These are phyloP conservation scores for Sordaria brevicollis DNA, from an alignment of 495 filamentous ascomycete genomes.

Conservation along the genomic window DNA sequence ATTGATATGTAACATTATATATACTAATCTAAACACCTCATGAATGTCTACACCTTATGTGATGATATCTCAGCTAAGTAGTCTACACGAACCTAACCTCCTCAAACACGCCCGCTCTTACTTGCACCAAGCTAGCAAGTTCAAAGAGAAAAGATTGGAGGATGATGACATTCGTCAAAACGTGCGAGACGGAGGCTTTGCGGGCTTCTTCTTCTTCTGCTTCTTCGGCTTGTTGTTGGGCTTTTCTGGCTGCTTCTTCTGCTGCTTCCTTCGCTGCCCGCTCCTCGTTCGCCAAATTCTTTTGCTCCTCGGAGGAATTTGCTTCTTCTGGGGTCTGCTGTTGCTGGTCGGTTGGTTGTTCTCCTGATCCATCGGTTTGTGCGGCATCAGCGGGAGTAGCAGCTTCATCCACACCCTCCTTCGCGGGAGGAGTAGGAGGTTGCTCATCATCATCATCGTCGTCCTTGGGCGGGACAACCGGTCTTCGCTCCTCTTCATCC, in stretches of 20 bases:
- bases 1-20: background rate
- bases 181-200: conserved; percentile 63
- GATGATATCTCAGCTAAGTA: background rate
- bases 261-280: background rate
- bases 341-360: background rate
- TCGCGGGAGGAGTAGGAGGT: background rate
- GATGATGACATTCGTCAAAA: conserved; percentile 70
- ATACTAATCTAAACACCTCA: background rate
- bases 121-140: conserved; percentile 75
- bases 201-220: conserved; percentile 25
- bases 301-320: background rate
- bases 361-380: background rate
- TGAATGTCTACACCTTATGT: too few relatives aligned
- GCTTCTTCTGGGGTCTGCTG: conserved; percentile 16
- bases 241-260: conserved; percentile 8
- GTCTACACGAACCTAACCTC: conserved; percentile 55
- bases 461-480: background rate
- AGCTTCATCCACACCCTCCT: background rate
- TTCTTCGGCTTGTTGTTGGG: conserved; percentile 13
- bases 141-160: conserved; percentile 84
- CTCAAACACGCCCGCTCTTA: conserved; percentile 73
- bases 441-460: too few relatives aligned
- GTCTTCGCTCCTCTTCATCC: background rate
- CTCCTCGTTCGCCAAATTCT: background rate
- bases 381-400: background rate